Evolutionary conservation across 129 eudicot species (phyloP).

Genomic region (Tagetes patula): DNA sequence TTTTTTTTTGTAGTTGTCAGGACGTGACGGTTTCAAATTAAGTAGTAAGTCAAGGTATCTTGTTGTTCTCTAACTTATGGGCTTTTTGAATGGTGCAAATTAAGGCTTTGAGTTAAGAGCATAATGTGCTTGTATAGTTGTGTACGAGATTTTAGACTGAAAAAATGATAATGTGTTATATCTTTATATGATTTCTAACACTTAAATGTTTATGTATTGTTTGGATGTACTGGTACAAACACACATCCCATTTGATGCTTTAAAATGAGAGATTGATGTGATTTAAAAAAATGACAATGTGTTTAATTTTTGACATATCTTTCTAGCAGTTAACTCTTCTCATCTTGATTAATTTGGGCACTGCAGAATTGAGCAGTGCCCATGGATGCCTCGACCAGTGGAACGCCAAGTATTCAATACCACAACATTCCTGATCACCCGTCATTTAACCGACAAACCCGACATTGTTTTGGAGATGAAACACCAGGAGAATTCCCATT

Average conservation of each 20-base stretch:
- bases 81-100: not conserved
- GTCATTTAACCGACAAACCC: constrained; percentile 56
- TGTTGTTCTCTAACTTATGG: constrained; percentile 10
- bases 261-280: constrained; percentile 6
- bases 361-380: constrained; percentile 91
- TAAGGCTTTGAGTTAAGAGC: constrained; percentile 1
- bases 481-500: constrained; percentile 94
- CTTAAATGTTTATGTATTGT: not conserved
- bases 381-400: constrained; percentile 96
- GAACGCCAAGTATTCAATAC: constrained; percentile 66
- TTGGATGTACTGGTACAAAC: not conserved
- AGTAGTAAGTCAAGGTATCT: constrained; percentile 29
- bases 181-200: not conserved
- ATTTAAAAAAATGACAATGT: not conserved
- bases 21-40: constrained; percentile 11
- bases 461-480: constrained; percentile 83
- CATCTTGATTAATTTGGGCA: constrained; percentile 66
- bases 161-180: not conserved
- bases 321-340: constrained; percentile 45
- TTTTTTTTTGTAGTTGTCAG: constrained; percentile 30
- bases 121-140: not conserved
- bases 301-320: constrained; percentile 23
- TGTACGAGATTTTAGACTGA: not conserved
- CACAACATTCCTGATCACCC: constrained; percentile 75
- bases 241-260: not conserved